Evolutionary conservation across 2,329 filamentous ascomycete genomes (phyloP).

Genomic region (Kalmusia sp.): DNA sequence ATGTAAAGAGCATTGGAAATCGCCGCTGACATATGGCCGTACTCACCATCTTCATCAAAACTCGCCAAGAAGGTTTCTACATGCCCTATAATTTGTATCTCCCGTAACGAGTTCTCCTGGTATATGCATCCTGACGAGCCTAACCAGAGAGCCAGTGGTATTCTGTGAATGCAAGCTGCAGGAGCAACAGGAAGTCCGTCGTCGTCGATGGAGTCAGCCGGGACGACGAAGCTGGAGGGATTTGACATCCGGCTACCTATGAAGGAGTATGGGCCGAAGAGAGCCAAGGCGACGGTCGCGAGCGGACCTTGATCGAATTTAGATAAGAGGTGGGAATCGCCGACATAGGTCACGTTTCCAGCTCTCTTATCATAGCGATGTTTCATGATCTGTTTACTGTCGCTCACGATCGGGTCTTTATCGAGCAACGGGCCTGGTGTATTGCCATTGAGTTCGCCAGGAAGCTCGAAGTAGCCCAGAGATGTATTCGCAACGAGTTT

Average conservation of each 20-base stretch:
- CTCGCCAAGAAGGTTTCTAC: neutral
- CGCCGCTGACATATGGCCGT: neutral
- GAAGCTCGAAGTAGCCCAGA: constrained; percentile 21
- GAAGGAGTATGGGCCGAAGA: constrained; percentile 18
- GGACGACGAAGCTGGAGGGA: neutral
- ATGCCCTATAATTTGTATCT: neutral
- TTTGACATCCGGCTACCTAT: constrained; percentile 8
- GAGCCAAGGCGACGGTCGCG: constrained; percentile 9
- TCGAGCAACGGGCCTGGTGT: constrained; percentile 12
- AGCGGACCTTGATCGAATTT: constrained; percentile 8
- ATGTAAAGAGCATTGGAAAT: constrained; percentile 3
- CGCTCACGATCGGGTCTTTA: constrained; percentile 11
- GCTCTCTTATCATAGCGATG: neutral
- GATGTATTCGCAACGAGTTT: constrained; percentile 6
- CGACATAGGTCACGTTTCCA: neutral
- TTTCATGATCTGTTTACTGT: neutral
- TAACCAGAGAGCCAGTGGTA: neutral
- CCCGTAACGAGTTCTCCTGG: neutral
- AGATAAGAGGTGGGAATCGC: constrained; percentile 6
- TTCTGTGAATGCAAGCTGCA: neutral
- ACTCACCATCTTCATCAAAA: neutral
- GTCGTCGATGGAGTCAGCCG: neutral
- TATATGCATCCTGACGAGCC: neutral
- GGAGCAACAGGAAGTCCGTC: neutral
- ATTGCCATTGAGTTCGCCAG: constrained; percentile 12